These are phyloP conservation scores for Saraca asoca DNA, from an alignment of 331 rosid genomes.

Conservation along the genomic window DNA sequence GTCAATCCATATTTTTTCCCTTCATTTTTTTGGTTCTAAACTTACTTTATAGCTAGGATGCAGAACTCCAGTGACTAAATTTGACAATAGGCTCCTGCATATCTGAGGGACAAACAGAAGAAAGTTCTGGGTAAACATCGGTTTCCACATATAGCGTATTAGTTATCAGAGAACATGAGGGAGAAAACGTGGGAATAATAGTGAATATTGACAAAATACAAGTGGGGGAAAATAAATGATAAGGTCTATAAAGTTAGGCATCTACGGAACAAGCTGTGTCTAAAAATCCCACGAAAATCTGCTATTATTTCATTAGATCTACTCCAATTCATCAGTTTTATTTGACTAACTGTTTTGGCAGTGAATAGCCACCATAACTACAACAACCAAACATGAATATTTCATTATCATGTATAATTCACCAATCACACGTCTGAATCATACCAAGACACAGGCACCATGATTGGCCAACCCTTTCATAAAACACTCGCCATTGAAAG, in stretches of 20 bases:
- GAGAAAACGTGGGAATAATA: neutral
- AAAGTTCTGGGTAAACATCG: too few species aligned
- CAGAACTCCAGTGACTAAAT: too few species aligned
- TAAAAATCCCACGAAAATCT: too few species aligned
- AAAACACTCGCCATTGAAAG: neutral
- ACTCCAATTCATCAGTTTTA: neutral
- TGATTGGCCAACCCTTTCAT: conserved; percentile 1
- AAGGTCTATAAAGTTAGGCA: neutral
- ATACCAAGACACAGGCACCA: neutral
- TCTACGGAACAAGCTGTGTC: neutral
- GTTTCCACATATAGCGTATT: too few species aligned
- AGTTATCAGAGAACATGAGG: neutral
- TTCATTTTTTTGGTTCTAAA: too few species aligned
- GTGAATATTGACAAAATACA: conserved; percentile 13
- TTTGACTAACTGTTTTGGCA: neutral
- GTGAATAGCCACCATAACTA: conserved; percentile 15
- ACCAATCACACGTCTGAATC: neutral
- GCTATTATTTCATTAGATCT: neutral
- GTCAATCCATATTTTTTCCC: too few species aligned
- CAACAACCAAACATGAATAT: neutral
- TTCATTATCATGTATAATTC: neutral
- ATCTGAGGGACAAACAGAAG: too few species aligned
- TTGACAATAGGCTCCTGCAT: too few species aligned
- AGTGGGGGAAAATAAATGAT: conserved; percentile 13
- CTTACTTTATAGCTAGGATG: too few species aligned